phyloP scores from a whole-genome alignment of 768 basidiomycete genomes.

The Dendrothele bispora region DNA sequence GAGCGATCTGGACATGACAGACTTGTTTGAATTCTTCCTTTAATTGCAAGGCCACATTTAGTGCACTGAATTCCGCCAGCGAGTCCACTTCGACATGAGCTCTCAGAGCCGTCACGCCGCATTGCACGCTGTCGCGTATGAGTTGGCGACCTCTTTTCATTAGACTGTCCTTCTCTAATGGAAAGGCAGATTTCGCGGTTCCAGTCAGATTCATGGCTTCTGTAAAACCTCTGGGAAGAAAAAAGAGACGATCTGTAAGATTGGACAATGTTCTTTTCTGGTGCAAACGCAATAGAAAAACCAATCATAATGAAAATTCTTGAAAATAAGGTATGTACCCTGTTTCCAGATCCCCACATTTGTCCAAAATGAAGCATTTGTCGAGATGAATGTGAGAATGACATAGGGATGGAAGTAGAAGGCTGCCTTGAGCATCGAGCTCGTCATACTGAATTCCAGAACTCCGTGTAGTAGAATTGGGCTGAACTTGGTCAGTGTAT shows the following conservation, averaged over 20 bases:
- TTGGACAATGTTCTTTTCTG: background rate
- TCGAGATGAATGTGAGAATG: slow-evolving; percentile 69
- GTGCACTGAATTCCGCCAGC: slow-evolving; percentile 51
- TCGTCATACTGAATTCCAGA: slow-evolving; percentile 5
- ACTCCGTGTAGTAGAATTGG: slow-evolving; percentile 2
- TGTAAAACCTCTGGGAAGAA: slow-evolving; percentile 47
- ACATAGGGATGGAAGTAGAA: slow-evolving; percentile 42
- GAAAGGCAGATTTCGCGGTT: slow-evolving; percentile 49
- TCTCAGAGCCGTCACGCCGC: slow-evolving; percentile 64
- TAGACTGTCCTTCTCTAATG: slow-evolving; percentile 42
- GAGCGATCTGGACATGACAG: slow-evolving; percentile 60
- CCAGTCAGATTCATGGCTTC: slow-evolving; percentile 57
- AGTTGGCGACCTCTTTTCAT: slow-evolving; percentile 52
- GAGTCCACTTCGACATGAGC: slow-evolving; percentile 69
- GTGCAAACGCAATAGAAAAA: background rate
- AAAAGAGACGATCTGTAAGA: slow-evolving; percentile 12
- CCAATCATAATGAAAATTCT: background rate
- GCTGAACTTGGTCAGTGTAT: slow-evolving; percentile 5
- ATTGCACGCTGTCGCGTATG: slow-evolving; percentile 55
- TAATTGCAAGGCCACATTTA: slow-evolving; percentile 51
- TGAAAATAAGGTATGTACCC: slow-evolving; percentile 42
- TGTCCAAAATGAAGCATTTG: slow-evolving; percentile 65
- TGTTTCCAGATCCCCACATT: slow-evolving; percentile 48
- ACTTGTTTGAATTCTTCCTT: slow-evolving; percentile 40
- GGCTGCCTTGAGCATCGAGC: slow-evolving; percentile 24